Percentiles rank a stretch among this genome's conserved stretches.
These are phyloP conservation scores for Trifolium fragiferum DNA, from an alignment of 306 rosid species.

Conservation along the genomic window DNA sequence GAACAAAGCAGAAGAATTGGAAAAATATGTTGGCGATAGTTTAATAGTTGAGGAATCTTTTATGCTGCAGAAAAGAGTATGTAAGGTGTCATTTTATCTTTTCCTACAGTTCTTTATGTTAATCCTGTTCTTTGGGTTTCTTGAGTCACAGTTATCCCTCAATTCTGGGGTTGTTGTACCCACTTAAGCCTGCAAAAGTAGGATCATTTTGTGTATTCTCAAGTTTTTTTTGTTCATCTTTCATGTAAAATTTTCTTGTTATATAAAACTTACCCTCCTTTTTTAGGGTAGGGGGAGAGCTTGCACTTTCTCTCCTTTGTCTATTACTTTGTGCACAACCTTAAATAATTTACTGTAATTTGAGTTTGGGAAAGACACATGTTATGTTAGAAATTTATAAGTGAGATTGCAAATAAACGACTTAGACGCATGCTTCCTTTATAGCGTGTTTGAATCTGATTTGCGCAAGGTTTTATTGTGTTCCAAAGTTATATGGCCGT, in stretches of 20 bases:
- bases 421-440: background rate
- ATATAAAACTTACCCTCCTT: slow-evolving; percentile 42
- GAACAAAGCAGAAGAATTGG: slow-evolving; percentile 60
- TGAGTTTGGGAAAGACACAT: slow-evolving; percentile 29
- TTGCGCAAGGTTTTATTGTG: background rate
- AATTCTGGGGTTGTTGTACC: slow-evolving; percentile 68
- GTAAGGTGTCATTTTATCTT: slow-evolving; percentile 64
- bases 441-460: background rate
- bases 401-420: background rate
- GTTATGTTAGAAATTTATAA: background rate
- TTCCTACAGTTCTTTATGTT: slow-evolving; percentile 61
- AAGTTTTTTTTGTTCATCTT: slow-evolving; percentile 38
- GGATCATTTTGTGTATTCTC: slow-evolving; percentile 51
- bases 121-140: slow-evolving; percentile 53
- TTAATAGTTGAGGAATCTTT: slow-evolving; percentile 60
- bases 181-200: slow-evolving; percentile 55
- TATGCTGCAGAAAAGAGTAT: slow-evolving; percentile 59
- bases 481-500: no score
- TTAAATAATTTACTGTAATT: slow-evolving; percentile 28
- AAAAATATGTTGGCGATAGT: slow-evolving; percentile 54
- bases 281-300: slow-evolving; percentile 35
- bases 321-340: slow-evolving; percentile 38
- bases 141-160: slow-evolving; percentile 54
- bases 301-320: slow-evolving; percentile 40
- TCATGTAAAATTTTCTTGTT: slow-evolving; percentile 48